These are phyloP conservation scores for Tricholoma sp. DNA, from an alignment of 768 basidiomycete species.

Conservation along the genomic window DNA sequence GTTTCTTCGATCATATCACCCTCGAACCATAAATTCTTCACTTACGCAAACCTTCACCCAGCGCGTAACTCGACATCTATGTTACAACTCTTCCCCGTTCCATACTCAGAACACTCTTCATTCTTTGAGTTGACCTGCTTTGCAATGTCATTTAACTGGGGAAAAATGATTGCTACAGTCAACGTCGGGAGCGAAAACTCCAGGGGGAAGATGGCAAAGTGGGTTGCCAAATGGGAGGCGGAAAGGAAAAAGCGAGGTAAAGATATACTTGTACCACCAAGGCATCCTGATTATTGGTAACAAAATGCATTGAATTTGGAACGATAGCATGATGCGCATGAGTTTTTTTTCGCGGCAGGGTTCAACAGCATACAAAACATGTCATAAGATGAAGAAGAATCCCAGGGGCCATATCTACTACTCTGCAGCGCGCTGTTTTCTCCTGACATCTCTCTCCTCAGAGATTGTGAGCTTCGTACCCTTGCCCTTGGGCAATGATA, in stretches of 20 bases:
- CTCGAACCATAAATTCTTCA: slow-evolving; percentile 65
- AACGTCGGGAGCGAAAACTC: slow-evolving; percentile 74
- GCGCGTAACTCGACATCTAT: slow-evolving; percentile 65
- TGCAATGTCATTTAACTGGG: slow-evolving; percentile 82
- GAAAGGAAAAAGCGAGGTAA: slow-evolving; percentile 60
- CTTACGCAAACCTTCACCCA: slow-evolving; percentile 59
- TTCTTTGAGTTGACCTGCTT: slow-evolving; percentile 96
- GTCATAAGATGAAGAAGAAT: slow-evolving; percentile 26
- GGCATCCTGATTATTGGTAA: slow-evolving; percentile 46
- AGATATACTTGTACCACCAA: slow-evolving; percentile 32
- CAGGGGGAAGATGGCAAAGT: slow-evolving; percentile 81
- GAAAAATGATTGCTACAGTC: slow-evolving; percentile 91
- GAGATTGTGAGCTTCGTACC: slow-evolving; percentile 97
- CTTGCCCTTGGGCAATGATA: slow-evolving; percentile 96
- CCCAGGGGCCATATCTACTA: slow-evolving; percentile 35
- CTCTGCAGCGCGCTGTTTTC: slow-evolving; percentile 72
- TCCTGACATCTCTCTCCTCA: slow-evolving; percentile 91
- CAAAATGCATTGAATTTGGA: not conserved
- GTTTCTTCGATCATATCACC: slow-evolving; percentile 65
- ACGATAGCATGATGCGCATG: not conserved
- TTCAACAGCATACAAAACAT: slow-evolving; percentile 34
- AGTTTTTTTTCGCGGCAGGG: slow-evolving; percentile 2
- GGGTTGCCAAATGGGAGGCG: slow-evolving; percentile 86
- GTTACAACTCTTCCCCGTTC: slow-evolving; percentile 76
- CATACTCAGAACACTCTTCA: slow-evolving; percentile 94